Evolutionary conservation across 1,284 basidiomycete genomes (phyloP).

Genomic region (Cryptococcus hybrid): DNA sequence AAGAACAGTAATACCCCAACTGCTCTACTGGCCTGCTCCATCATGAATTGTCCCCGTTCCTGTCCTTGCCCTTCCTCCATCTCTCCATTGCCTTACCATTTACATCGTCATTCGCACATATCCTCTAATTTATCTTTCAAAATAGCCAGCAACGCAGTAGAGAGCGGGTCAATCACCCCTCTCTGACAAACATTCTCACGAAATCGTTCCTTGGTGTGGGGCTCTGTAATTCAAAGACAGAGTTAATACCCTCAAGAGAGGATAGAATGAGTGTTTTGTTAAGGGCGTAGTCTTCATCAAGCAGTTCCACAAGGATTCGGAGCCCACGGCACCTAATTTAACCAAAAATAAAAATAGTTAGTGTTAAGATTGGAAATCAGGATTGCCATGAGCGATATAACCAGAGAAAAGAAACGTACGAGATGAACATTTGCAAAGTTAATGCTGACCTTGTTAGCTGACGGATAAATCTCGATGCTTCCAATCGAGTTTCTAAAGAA

Average conservation of each 20-base stretch:
- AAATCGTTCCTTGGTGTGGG: constrained; percentile 98
- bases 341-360: neutral
- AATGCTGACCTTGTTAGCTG: constrained; percentile 86
- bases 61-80: neutral
- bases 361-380: neutral
- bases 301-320: constrained; percentile 88
- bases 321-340: constrained; percentile 79
- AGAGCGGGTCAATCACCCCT: constrained; percentile 88
- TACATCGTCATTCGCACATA: constrained; percentile 1
- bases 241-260: constrained; percentile 89
- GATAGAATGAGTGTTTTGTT: constrained; percentile 90
- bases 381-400: neutral
- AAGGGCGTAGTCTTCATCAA: constrained; percentile 92
- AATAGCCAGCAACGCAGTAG: constrained; percentile 82
- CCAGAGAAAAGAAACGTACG: constrained; percentile 59
- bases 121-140: constrained; percentile 71
- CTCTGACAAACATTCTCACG: constrained; percentile 95
- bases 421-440: constrained; percentile 97
- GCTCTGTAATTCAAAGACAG: constrained; percentile 87
- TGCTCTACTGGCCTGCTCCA: constrained; percentile 57
- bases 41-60: neutral
- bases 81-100: neutral
- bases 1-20: constrained; percentile 89
- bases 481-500: constrained; percentile 86
- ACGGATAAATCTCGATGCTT: constrained; percentile 92